Base-by-base conservation (phyloP, 331 rosid species). In the Phaseolus coccineus region DNA sequence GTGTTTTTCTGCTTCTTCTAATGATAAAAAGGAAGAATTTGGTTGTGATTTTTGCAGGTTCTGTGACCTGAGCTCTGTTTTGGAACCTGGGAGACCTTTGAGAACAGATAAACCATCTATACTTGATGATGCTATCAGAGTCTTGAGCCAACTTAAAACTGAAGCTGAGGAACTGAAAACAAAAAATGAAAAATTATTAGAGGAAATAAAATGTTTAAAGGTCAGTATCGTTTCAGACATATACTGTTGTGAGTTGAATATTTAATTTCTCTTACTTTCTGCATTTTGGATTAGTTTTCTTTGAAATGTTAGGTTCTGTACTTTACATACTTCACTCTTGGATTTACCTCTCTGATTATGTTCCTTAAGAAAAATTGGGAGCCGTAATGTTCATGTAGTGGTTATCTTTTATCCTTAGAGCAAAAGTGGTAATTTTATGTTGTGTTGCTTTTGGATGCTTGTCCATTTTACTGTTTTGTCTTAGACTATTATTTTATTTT, bases 91-190 rank as follows among this genome's bases (percentile, higher is more conserved):
- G 71, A 89, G 93, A 63, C 90, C 96, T 56, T 57, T 87, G 69
- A 93, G 84, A 85, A 84, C 91, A 22, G 97, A 91, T 87, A 96
- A 96, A 73, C 83, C 89, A 6, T 93, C 97, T 62, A 82, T 91
- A 69, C 93, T 96, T 66, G 98, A 93, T 74, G 97, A 93, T 82
- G 92, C 98, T 71, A 81, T 96, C 76, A 87, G 93, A 90, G 90
- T 88, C 53, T 86, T 96, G 88, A 88, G 72, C 78, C 96, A 93
- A 78, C 90, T 93, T 31, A 93, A 85, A 85, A 77, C 78, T 59
- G 98, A 96, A 88, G 82, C 94, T 76, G 80, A 88, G 84, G 98
- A 96, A 71, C 94, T 96, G 48, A 87, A 81, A 88, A 87, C 88
- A 70, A 87, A 91, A 71, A 96, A 90, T 73, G 89, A 87, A 74